Evolutionary conservation across 148 eudicot species (phyloP), one percentile per base, ranked within the genome.

Genomic region (Suaeda aralocaspica): DNA sequence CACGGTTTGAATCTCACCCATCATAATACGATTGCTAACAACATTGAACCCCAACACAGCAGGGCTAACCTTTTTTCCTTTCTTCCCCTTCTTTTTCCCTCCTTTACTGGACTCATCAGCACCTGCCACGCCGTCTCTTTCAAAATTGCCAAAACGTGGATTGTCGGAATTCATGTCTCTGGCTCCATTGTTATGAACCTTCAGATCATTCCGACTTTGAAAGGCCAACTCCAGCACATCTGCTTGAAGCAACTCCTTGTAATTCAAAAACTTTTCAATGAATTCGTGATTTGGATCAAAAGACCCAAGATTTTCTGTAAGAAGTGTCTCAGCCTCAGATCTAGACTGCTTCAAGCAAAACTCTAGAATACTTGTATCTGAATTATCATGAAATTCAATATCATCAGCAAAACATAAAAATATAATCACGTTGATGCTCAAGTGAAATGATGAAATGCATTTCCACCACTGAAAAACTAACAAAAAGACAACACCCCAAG

Each of bases 1-100:
- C 46, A 89, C 68, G 0, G 80, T 78, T 76, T 95, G 96, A 68
- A 95, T 95, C 88, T 95, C 99, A 26, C 99, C 99, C 97, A 91
- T 91, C 99, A 95, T 91, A 63, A 95, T 95, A 28, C 99, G 84
- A 84, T 95, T 95, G 89, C 97, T 94, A 12, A 91, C 93, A 0
- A 95, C 97, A 48, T 88, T 95, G 69, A 95, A 95, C 59, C 99
- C 99, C 81, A 95, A 78, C 52, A 79, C 93, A 0, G 86, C 60
- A 3, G 92, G 77, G 66, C 90, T 91, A 4, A 95, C 89, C 82
- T 95, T 95, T 82, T 95, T 95, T 58, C 98, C 98, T 73, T 91
- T 94, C 81, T 87, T 91, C 9, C 91, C 99, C 76, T 82, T 95
- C 88, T 91, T 94, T 81, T 91, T 95, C n/a, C 96, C 88, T 48